A percentile compares a stretch with the other conserved stretches of the same genome.
These are phyloP conservation scores for Microsporum canis DNA, from an alignment of 2,329 filamentous ascomycete species.

Conservation along the genomic window DNA sequence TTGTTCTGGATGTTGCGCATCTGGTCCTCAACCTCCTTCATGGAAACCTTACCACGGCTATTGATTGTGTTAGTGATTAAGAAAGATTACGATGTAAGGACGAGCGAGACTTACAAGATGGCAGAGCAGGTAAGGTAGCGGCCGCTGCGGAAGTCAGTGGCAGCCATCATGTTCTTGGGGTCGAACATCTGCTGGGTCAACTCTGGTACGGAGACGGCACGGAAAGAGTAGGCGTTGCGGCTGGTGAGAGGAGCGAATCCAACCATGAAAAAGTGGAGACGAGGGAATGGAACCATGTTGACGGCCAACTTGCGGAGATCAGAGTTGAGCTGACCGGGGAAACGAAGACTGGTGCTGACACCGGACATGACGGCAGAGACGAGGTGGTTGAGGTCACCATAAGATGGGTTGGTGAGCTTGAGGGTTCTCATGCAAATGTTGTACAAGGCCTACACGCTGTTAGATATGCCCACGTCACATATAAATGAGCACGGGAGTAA, in stretches of 20 bases:
- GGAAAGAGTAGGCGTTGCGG: conserved; percentile 85
- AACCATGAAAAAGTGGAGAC: conserved; percentile 99
- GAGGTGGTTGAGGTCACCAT: conserved; percentile 98
- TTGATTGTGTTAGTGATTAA: conserved; percentile 22
- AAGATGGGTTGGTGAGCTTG: conserved; percentile 96
- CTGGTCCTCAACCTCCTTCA: conserved; percentile 99
- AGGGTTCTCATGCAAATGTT: conserved; percentile 99
- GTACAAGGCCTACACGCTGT: conserved; percentile 61
- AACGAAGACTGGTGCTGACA: conserved; percentile 95
- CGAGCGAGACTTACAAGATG: conserved; percentile 58
- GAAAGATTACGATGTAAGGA: not conserved
- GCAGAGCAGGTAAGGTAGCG: conserved; percentile 99
- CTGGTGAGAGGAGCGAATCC: conserved; percentile 97
- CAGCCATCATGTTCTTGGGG: conserved; percentile 99
- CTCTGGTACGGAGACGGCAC: conserved; percentile 92
- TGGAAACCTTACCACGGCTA: conserved; percentile 95
- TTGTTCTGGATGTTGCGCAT: conserved; percentile 99
- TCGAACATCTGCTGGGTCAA: conserved; percentile 99
- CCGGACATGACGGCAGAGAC: conserved; percentile 99
- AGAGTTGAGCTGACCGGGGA: conserved; percentile 99
- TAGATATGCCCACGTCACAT: not conserved
- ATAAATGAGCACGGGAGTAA: not conserved
- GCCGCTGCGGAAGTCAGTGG: conserved; percentile 98
- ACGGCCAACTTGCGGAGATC: conserved; percentile 98
- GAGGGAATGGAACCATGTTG: conserved; percentile 99